These are phyloP conservation scores for Stylonectria norvegica DNA, from an alignment of 2,329 filamentous ascomycete species.

Conservation along the genomic window DNA sequence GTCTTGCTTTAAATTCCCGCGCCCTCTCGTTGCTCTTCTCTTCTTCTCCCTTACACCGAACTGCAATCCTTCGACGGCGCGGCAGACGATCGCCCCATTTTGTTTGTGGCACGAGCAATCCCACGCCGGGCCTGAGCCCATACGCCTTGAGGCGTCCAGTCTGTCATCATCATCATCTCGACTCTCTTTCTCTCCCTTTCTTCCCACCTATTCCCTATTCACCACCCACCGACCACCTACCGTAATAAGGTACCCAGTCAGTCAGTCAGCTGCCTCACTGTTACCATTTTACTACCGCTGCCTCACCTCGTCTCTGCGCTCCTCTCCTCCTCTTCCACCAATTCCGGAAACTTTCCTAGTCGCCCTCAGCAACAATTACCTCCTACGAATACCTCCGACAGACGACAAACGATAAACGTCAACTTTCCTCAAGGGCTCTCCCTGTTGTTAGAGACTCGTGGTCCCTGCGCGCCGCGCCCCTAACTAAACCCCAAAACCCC, in stretches of 20 bases:
- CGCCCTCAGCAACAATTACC: too few species aligned
- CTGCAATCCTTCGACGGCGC: constrained; percentile 4
- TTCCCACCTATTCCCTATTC: too few species aligned
- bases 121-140: constrained; percentile 20
- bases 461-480: too few species aligned
- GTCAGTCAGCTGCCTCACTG: not conserved
- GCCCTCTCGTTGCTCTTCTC: constrained; percentile 7
- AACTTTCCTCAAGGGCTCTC: too few species aligned
- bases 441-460: not conserved
- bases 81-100: constrained; percentile 15
- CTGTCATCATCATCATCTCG: too few species aligned
- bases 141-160: constrained; percentile 21
- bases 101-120: constrained; percentile 16
- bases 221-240: constrained; percentile 21
- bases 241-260: constrained; percentile 3
- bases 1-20: constrained; percentile 27
- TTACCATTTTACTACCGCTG: not conserved
- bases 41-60: constrained; percentile 8
- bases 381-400: too few species aligned
- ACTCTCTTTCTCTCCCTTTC: too few species aligned
- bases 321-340: too few species aligned
- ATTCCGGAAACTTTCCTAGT: too few species aligned
- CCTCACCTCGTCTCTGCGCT: too few species aligned
- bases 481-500: not conserved
- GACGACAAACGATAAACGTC: too few species aligned